phyloP scores from a whole-genome alignment of 2,329 filamentous ascomycete genomes.

The Ophiostoma populinum region DNA sequence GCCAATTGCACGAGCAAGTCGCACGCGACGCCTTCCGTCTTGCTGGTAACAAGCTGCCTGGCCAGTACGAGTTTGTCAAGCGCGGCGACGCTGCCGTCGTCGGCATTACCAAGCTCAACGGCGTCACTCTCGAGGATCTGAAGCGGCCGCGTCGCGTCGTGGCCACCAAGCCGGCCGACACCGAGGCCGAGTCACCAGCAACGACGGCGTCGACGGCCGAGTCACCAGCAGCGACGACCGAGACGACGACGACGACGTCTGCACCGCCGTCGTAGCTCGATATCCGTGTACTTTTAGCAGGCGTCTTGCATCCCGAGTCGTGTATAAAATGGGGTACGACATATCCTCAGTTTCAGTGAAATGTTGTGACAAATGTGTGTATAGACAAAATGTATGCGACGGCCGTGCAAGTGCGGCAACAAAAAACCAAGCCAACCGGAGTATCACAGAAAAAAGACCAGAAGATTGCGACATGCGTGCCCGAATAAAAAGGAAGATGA shows the following conservation, averaged over 20 bases:
- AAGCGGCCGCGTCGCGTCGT: constrained; percentile 47
- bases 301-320: too few relatives aligned
- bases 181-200: constrained; percentile 7
- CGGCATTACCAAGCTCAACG: constrained; percentile 78
- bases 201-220: too few relatives aligned
- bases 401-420: too few relatives aligned
- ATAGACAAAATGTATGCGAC: too few relatives aligned
- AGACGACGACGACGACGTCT: neutral
- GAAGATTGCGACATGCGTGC: too few relatives aligned
- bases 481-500: too few relatives aligned
- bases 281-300: too few relatives aligned
- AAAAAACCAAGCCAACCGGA: too few relatives aligned
- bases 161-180: constrained; percentile 14
- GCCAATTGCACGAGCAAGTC: constrained; percentile 85
- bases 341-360: too few relatives aligned
- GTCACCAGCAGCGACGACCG: neutral
- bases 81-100: constrained; percentile 82
- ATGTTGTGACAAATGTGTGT: too few relatives aligned
- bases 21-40: constrained; percentile 84
- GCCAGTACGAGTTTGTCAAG: constrained; percentile 82
- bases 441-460: too few relatives aligned
- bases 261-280: neutral
- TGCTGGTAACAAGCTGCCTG: constrained; percentile 86
- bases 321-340: too few relatives aligned
- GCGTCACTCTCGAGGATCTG: constrained; percentile 66